Base-by-base conservation (phyloP, 2,329 filamentous ascomycete species). In the Mycosphaerella sp. region DNA sequence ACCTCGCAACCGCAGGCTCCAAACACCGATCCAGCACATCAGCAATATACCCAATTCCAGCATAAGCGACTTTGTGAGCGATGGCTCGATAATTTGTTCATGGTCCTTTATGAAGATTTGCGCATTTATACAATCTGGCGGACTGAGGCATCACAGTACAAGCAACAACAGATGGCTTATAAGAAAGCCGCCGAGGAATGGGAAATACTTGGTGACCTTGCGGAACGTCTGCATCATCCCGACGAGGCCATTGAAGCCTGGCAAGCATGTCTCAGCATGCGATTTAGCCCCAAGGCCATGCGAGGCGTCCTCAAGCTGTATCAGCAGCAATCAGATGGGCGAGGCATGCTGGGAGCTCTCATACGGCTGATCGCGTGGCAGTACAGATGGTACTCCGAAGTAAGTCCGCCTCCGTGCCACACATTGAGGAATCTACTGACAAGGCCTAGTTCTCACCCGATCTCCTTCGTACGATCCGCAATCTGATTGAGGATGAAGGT, bases 51-150 rank as follows among this genome's bases (percentile, higher is more conserved):
- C 6, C 88, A 92, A 64, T 89, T 98, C 68, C 93, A 95, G 69
- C 95, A 96, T 72, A 98, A 98, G 75, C 86, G 93, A 0, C 81
- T 98, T 1, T 98, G 93, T 67, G 93, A 98, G 73, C 84, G 93
- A 63, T 98, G 93, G 93, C 80, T 98, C 2, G 93, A 98, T 72
- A 97, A 95, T 66, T 80, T 98, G 21, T 98, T 98, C 76, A 98
- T 98, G 93, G 93, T 97, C 0, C 80, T 98, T 2, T 98, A 98
- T 70, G 93, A 98, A 71, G 93, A 98, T 67, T 80, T 98, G 14
- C 88, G 93, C 47, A 92, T 98, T 44, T 98, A 98, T 76, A 98
- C 93, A 10, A 98, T 98, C 71, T 98, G 93, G 93, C 86, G 93
- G 53, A 97, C 93, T 0, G 93, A 98, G 70, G 93, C 97, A 83